A percentile compares a stretch with the other conserved stretches of the same genome.
These are phyloP conservation scores for Verbena officinalis DNA, from an alignment of 257 asterid species.

Conservation along the genomic window DNA sequence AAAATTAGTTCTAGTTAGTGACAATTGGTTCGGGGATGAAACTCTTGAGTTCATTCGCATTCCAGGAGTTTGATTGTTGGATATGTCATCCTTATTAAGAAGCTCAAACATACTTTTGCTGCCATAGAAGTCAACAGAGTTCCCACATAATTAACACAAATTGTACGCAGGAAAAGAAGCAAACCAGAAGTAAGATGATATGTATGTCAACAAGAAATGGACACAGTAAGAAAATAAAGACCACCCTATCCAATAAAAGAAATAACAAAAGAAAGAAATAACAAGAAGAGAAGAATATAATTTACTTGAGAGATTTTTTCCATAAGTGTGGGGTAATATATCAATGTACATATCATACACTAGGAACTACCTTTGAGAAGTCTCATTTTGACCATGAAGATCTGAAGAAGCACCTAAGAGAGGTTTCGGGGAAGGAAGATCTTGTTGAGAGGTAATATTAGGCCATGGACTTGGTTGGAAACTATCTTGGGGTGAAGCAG, in stretches of 20 bases:
- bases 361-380: constrained; percentile 33
- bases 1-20: constrained; percentile 30
- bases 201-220: background rate
- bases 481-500: constrained; percentile 30
- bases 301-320: constrained; percentile 2
- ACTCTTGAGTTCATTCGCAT: constrained; percentile 28
- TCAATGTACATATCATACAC: background rate
- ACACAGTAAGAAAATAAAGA: background rate
- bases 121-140: constrained; percentile 30
- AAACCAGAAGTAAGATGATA: background rate
- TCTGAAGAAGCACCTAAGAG: constrained; percentile 33
- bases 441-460: constrained; percentile 19
- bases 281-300: background rate
- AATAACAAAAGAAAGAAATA: no score
- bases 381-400: constrained; percentile 23
- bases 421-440: constrained; percentile 29
- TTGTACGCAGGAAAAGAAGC: background rate
- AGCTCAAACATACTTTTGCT: constrained; percentile 37
- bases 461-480: constrained; percentile 26
- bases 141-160: constrained; percentile 6
- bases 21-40: constrained; percentile 33
- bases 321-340: constrained; percentile 7
- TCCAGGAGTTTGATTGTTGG: constrained; percentile 34
- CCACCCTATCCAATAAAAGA: background rate
- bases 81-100: constrained; percentile 32